Base-by-base conservation (phyloP, 768 basidiomycete species). In the Podaxis carcinomalis region DNA sequence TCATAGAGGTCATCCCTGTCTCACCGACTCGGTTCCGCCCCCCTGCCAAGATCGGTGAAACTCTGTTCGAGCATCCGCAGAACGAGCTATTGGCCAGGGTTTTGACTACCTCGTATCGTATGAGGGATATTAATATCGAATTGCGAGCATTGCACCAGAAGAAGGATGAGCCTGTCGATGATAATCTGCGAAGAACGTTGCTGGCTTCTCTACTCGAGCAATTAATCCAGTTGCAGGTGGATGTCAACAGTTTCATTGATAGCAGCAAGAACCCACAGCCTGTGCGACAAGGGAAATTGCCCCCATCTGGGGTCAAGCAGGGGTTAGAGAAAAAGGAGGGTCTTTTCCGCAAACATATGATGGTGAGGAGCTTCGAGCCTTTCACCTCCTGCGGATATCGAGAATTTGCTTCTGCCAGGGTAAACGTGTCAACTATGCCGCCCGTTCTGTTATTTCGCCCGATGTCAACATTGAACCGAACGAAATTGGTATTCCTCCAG, bases 391-490 rank as follows among this genome's bases (percentile, higher is more conserved):
- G 61, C 49, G 46, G 10, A 47, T 51, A 14, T 59, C 32, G 16
- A 28, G 54, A 6, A 19, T 4, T 19, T 56, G 5, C 19, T 25
- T 37, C 44, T 39, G 19, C 5, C 54, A 98, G 95, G 97, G 97
- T 9, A 99, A 99, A 80, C 95, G 97, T 69, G 97, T 99, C 63
- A 98, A 99, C 74, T 97, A 96, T 72, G 95, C 97, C 44, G 97
- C 97, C 21, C 95, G 97, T 64, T 99, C 97, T n/a, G 97, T 99
- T 70, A 99, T 99, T 66, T 99, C 97, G 16, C 97, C 97, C 10
- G 97, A 99, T 70, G 92, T 98, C 68, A 98, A 98, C 74, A 98
- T 99, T 66, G 97, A 99, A 74, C 93, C 97, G 32, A 95, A 93
- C 72, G 97, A 99, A 74, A 99, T 99, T 59, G 97, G 97, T 42